A percentile compares a stretch with the other conserved stretches of the same genome.
phyloP scores from a whole-genome alignment of 2,329 filamentous ascomycete genomes.

The Monosporascus sp. region DNA sequence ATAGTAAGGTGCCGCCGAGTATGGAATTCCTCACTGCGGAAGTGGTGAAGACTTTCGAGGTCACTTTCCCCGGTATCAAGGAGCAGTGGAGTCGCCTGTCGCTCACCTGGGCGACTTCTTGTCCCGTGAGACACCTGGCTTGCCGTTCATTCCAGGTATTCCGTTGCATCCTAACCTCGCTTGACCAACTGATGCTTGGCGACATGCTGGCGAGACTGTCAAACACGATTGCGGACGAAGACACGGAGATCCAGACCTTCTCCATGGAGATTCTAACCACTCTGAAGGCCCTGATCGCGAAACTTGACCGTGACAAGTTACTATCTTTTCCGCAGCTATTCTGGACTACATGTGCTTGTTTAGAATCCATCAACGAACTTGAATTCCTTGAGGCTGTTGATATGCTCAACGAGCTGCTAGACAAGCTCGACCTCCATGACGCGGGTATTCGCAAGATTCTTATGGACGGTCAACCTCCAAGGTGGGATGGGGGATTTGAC shows the following conservation, averaged over 20 bases:
- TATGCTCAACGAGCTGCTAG: conserved; percentile 83
- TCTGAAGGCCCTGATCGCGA: conserved; percentile 82
- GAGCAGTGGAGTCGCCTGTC: conserved; percentile 89
- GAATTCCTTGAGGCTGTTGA: conserved; percentile 89
- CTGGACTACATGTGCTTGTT: conserved; percentile 94
- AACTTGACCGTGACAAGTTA: conserved; percentile 72
- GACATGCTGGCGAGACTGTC: conserved; percentile 95
- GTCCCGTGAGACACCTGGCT: conserved; percentile 87
- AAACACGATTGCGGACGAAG: conserved; percentile 94
- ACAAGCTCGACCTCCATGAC: conserved; percentile 75
- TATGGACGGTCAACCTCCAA: conserved; percentile 70
- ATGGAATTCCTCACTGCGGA: conserved; percentile 83
- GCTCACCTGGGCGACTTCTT: conserved; percentile 93
- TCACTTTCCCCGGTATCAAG: conserved; percentile 79
- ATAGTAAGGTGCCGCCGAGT: conserved; percentile 74
- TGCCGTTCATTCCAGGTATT: conserved; percentile 98
- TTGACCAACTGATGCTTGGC: conserved; percentile 90
- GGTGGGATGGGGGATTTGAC: conserved; percentile 86
- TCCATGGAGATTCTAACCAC: conserved; percentile 98
- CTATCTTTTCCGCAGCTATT: conserved; percentile 92
- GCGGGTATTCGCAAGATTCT: conserved; percentile 64
- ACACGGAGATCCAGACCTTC: conserved; percentile 90
- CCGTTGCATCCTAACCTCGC: conserved; percentile 81
- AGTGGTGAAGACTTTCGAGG: conserved; percentile 78
- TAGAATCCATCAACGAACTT: conserved; percentile 93